These are phyloP conservation scores for Bruguiera parviflora DNA, from an alignment of 345 rosid species.

Conservation along the genomic window DNA sequence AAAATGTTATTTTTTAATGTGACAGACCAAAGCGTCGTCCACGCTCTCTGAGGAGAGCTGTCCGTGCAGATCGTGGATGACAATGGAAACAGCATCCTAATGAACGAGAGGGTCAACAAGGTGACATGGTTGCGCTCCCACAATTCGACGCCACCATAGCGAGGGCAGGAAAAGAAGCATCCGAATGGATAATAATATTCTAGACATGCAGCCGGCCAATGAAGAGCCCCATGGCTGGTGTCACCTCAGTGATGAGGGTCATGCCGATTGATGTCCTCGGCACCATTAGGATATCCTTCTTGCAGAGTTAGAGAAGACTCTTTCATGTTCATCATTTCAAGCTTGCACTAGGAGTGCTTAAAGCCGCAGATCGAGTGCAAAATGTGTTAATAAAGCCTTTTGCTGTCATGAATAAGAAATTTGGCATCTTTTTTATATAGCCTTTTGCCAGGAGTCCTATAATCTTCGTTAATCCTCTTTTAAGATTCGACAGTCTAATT, in stretches of 20 bases:
- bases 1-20: neutral
- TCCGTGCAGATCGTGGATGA: constrained; percentile 25
- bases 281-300: neutral
- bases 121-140: constrained; percentile 36
- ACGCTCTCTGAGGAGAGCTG: constrained; percentile 12
- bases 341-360: too few relatives aligned
- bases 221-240: constrained; percentile 34
- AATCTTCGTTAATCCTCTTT: too few relatives aligned
- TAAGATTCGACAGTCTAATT: too few relatives aligned
- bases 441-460: too few relatives aligned
- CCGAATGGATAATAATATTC: constrained; percentile 31
- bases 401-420: too few relatives aligned
- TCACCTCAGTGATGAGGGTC: constrained; percentile 33
- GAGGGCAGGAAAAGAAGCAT: constrained; percentile 27
- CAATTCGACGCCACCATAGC: constrained; percentile 22
- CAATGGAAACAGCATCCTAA: constrained; percentile 21
- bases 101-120: constrained; percentile 27
- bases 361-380: too few relatives aligned
- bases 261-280: constrained; percentile 32
- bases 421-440: too few relatives aligned
- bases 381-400: too few relatives aligned
- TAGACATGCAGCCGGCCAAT: constrained; percentile 27
- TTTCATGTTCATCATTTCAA: too few relatives aligned
- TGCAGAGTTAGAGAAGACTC: neutral
- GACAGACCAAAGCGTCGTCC: constrained; percentile 19